A percentile compares a stretch with the other conserved stretches of the same genome.
Evolutionary conservation across 2,329 filamentous ascomycete genomes (phyloP).

Genomic region (Ceratocystiopsis sp.): DNA sequence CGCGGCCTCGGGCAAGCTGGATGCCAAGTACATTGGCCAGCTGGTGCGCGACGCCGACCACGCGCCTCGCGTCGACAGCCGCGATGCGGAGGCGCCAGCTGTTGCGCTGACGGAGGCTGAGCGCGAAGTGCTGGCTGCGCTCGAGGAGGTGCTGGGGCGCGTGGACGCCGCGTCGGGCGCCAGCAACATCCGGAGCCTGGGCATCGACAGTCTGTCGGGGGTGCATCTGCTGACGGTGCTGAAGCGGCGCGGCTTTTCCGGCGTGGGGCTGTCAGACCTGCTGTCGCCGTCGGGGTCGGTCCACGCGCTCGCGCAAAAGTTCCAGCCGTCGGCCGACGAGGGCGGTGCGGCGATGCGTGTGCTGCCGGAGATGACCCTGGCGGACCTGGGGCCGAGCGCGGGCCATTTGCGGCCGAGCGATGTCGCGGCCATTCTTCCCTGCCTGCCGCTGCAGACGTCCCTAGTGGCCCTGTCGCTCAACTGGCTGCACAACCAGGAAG

Average conservation of each 20-base stretch:
- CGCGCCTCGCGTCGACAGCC: no score
- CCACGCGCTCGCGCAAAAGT: no score
- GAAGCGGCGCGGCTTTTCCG: slow-evolving; percentile 5
- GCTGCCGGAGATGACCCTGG: no score
- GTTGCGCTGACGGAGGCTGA: no score
- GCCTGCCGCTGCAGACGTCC: slow-evolving; percentile 8
- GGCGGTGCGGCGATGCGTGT: no score
- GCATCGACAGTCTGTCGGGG: slow-evolving; percentile 10
- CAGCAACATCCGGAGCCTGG: slow-evolving; percentile 4
- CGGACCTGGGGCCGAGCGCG: slow-evolving; percentile 6
- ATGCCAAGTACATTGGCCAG: slow-evolving; percentile 3
- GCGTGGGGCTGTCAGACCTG: slow-evolving; percentile 4
- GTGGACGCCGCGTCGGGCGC: background rate
- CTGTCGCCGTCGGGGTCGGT: background rate
- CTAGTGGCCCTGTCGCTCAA: slow-evolving; percentile 7
- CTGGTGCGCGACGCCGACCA: background rate
- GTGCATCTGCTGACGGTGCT: slow-evolving; percentile 9
- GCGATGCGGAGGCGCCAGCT: no score
- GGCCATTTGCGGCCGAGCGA: background rate
- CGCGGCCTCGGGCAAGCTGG: slow-evolving; percentile 3
- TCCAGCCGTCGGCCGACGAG: no score
- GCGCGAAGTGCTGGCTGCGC: background rate
- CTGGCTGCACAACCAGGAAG: slow-evolving; percentile 3
- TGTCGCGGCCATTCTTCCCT: slow-evolving; percentile 6
- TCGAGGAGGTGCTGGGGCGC: background rate